Base-by-base conservation (phyloP, 495 filamentous ascomycete species). In the Penicillium pancosmium region DNA sequence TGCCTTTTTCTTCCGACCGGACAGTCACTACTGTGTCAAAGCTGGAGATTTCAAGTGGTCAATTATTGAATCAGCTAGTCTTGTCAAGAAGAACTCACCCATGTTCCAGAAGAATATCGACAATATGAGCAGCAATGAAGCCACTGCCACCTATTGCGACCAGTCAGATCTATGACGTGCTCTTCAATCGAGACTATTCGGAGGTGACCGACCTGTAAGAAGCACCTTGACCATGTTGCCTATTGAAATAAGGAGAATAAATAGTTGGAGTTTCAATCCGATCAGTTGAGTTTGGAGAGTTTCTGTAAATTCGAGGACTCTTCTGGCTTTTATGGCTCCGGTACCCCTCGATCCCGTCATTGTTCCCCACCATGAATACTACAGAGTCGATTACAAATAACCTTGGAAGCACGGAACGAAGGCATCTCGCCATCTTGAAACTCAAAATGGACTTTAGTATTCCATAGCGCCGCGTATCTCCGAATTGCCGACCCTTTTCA, bases 21-120 rank as follows among this genome's bases (percentile, higher is more conserved):
- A 98, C 93, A 5, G 91, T 97, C 10, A 91, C 91, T 13, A 94
- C 85, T 12, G 94, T 91, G 43, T 84, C 84, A 70, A 93, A 88
- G 18, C 73, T 80, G 50, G 21, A 36, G 25, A 43, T 7, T 27
- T 31, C 0, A 6, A 31, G 6, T 9, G 27, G 27, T 31, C 8
- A 31, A 31, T 31, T 8, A 31, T 31, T 31, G 8, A 9, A 9
- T 31, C 27, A 31, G 27, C 27, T 49, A 41, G 47, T 16, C 7
- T 21, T 48, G 11, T 19, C 33, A 15, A 34, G 12, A 15, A 48
- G 18, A 25, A 50, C 72, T 40, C 62, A 83, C 80, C 79, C 82
- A 65, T 80, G 81, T 57, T 86, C 69, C 36, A 93, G 78, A 27
- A 96, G 83, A 41, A 84, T 80, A 50, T 95, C 89, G 48, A 96